Percentiles rank a stretch among this genome's conserved stretches.
phyloP scores from a whole-genome alignment of 2,329 filamentous ascomycete genomes.

The Gyromitra esculenta region DNA sequence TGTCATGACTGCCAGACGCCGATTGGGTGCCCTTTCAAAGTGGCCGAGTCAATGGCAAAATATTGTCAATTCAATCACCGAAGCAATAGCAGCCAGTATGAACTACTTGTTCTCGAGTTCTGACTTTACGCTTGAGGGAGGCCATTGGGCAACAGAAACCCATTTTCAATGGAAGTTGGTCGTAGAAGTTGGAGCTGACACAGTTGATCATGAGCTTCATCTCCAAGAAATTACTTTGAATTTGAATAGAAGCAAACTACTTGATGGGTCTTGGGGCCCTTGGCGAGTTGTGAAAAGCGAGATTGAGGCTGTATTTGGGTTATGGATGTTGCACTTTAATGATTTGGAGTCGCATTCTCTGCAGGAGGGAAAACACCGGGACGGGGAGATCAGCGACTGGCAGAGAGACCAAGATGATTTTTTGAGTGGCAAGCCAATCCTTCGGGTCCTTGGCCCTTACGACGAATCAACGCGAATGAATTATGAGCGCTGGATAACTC shows the following conservation, averaged over 20 bases:
- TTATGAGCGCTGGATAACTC: slow-evolving; percentile 36
- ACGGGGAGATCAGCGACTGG: neutral
- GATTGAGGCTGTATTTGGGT: slow-evolving; percentile 32
- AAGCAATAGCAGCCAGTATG: slow-evolving; percentile 34
- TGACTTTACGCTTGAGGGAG: neutral
- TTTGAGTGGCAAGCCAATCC: neutral
- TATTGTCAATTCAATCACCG: slow-evolving; percentile 3
- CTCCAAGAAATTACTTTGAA: neutral
- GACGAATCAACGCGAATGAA: neutral
- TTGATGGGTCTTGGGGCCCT: slow-evolving; percentile 24
- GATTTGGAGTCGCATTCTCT: neutral
- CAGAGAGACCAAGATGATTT: neutral
- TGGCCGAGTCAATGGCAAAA: slow-evolving; percentile 37
- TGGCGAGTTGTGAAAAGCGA: slow-evolving; percentile 29
- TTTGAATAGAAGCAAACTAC: slow-evolving; percentile 1
- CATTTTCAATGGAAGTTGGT: slow-evolving; percentile 28
- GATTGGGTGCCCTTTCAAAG: slow-evolving; percentile 21
- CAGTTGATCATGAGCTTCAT: neutral
- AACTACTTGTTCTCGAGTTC: slow-evolving; percentile 27
- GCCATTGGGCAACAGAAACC: neutral
- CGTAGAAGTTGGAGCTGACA: slow-evolving; percentile 7
- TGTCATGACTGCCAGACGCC: slow-evolving; percentile 18
- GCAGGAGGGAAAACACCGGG: no score
- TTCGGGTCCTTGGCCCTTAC: slow-evolving; percentile 13
- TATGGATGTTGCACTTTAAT: slow-evolving; percentile 44